A percentile compares a stretch with the other conserved stretches of the same genome.
These are phyloP conservation scores for Fonsecaea multimorphosa DNA, from an alignment of 2,329 filamentous ascomycete species.

Conservation along the genomic window DNA sequence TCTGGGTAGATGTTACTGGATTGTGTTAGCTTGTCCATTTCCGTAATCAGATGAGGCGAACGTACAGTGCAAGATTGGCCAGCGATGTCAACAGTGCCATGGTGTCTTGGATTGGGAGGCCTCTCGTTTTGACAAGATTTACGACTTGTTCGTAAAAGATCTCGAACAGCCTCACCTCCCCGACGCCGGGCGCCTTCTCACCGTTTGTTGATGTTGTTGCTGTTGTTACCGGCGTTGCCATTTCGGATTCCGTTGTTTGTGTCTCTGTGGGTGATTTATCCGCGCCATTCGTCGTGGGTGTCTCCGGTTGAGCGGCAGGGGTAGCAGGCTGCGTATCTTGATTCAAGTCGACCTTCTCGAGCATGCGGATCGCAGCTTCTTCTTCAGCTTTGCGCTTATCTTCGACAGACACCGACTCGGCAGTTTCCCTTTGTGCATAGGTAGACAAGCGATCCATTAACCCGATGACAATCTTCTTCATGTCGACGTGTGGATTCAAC, in stretches of 20 bases:
- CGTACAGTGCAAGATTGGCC: constrained; percentile 79
- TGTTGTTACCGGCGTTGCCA: constrained; percentile 37
- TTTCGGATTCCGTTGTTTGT: constrained; percentile 45
- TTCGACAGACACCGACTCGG: constrained; percentile 68
- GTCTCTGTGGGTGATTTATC: constrained; percentile 35
- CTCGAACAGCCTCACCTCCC: constrained; percentile 88
- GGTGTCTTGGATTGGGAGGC: constrained; percentile 90
- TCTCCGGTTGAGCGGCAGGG: constrained; percentile 38
- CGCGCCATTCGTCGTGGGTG: constrained; percentile 45
- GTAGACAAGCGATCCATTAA: constrained; percentile 95
- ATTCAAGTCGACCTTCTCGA: constrained; percentile 76
- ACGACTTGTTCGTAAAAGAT: constrained; percentile 97
- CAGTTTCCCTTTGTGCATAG: constrained; percentile 86
- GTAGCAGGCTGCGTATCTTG: constrained; percentile 43
- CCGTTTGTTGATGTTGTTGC: constrained; percentile 43
- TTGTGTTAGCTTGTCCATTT: constrained; percentile 41
- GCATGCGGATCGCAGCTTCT: constrained; percentile 76
- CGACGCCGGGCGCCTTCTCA: constrained; percentile 46
- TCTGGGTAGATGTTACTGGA: constrained; percentile 86
- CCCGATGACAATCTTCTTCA: constrained; percentile 97
- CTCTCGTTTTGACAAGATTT: constrained; percentile 87
- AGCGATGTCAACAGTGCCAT: constrained; percentile 94
- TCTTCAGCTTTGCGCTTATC: constrained; percentile 80
- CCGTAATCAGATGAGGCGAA: constrained; percentile 40
- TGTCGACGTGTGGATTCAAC: constrained; percentile 93